phyloP scores from a whole-genome alignment of 192 early-diverging fungal genomes.

The Backusella psychrophila region DNA sequence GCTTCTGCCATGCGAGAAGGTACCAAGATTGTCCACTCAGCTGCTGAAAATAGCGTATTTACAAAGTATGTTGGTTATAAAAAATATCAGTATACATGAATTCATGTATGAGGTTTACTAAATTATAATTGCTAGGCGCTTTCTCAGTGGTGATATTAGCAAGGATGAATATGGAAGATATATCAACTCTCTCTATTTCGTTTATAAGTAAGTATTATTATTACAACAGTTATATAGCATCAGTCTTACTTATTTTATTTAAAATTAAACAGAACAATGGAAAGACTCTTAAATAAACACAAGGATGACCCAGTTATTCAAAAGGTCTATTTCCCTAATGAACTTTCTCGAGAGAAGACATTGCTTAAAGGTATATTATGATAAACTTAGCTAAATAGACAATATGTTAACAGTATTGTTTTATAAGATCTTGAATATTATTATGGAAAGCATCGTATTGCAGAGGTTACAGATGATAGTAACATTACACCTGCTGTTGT shows the following conservation, averaged over 20 bases:
- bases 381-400: background rate
- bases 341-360: conserved; percentile 39
- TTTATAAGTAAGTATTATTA: conserved; percentile 37
- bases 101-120: background rate
- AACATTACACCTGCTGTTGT: conserved; percentile 45
- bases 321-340: conserved; percentile 50
- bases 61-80: conserved; percentile 31
- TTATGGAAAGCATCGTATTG: conserved; percentile 39
- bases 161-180: conserved; percentile 43
- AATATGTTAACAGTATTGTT: background rate
- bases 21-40: conserved; percentile 50
- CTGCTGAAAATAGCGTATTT: conserved; percentile 54
- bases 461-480: conserved; percentile 21
- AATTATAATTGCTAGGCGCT: conserved; percentile 21
- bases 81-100: background rate
- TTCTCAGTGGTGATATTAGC: conserved; percentile 43
- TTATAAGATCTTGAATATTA: conserved; percentile 46
- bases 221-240: background rate
- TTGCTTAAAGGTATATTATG: conserved; percentile 36
- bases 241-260: background rate
- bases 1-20: conserved; percentile 51
- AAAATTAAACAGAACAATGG: conserved; percentile 36
- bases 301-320: conserved; percentile 49
- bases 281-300: conserved; percentile 38
- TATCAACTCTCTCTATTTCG: conserved; percentile 44